phyloP scores from a whole-genome alignment of 2,329 filamentous ascomycete species.

The Trichophyton benhamiae region DNA sequence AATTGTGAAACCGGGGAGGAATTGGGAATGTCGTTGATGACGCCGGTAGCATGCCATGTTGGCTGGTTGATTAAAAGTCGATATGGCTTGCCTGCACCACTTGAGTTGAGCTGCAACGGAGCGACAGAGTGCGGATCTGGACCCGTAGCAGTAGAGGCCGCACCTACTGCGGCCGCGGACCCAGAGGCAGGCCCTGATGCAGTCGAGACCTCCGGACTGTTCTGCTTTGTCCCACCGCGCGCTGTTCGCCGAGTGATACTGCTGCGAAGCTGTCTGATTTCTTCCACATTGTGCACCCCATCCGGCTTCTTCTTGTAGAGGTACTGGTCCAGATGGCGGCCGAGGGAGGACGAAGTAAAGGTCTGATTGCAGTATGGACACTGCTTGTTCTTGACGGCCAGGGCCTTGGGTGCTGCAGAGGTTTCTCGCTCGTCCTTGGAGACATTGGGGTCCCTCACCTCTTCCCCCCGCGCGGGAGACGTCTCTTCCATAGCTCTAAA shows the following conservation, averaged over 20 bases:
- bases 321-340: conserved; percentile 85
- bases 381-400: conserved; percentile 65
- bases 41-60: conserved; percentile 64
- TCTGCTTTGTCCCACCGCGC: conserved; percentile 50
- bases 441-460: conserved; percentile 7
- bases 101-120: conserved; percentile 25
- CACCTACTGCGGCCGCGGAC: not conserved
- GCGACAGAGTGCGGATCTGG: conserved; percentile 21
- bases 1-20: conserved; percentile 20
- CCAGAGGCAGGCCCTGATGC: not conserved
- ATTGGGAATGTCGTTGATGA: conserved; percentile 58
- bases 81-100: conserved; percentile 22
- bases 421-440: conserved; percentile 2
- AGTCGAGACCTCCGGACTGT: conserved; percentile 42
- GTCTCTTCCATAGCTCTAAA: conserved; percentile 9
- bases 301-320: conserved; percentile 92
- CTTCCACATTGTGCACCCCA: conserved; percentile 79
- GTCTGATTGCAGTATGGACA: conserved; percentile 81
- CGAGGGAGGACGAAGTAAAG: conserved; percentile 88
- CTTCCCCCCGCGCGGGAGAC: conserved; percentile 6
- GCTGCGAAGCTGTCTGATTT: conserved; percentile 71
- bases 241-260: conserved; percentile 78
- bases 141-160: conserved; percentile 16
- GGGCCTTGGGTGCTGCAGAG: conserved; percentile 21
- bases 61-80: conserved; percentile 47